Evolutionary conservation across 1,284 basidiomycete genomes (phyloP).

Genomic region (Neotropicomus parvogracilis): DNA sequence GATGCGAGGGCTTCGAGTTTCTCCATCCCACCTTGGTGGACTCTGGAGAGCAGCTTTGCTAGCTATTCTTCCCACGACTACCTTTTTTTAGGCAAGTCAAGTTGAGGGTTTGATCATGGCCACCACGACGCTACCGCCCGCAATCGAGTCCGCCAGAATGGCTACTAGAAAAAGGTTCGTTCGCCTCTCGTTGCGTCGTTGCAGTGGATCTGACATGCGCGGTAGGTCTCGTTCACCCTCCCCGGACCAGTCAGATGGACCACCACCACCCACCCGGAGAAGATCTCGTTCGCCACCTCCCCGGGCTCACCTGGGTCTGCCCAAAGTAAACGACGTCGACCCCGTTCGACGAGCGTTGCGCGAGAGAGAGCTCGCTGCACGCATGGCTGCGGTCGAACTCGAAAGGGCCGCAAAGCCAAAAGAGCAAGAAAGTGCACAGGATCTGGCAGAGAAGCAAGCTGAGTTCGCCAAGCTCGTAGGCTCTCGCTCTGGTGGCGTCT

Average conservation of each 20-base stretch:
- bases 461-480: slow-evolving; percentile 80
- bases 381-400: slow-evolving; percentile 71
- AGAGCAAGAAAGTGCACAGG: slow-evolving; percentile 44
- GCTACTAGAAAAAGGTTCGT: slow-evolving; percentile 27
- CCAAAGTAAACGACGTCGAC: slow-evolving; percentile 71
- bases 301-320: slow-evolving; percentile 41
- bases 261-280: slow-evolving; percentile 59
- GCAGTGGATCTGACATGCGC: not conserved
- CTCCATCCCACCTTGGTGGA: slow-evolving; percentile 39
- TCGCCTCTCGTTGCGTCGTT: not conserved
- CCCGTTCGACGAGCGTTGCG: slow-evolving; percentile 72
- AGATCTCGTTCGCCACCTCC: slow-evolving; percentile 58
- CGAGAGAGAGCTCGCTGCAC: slow-evolving; percentile 72
- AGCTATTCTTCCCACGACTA: slow-evolving; percentile 16
- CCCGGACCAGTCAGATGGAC: slow-evolving; percentile 42
- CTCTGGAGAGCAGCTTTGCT: no score
- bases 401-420: slow-evolving; percentile 53
- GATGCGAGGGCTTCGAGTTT: slow-evolving; percentile 48
- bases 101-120: no score
- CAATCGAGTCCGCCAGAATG: slow-evolving; percentile 13
- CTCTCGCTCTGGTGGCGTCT: slow-evolving; percentile 89
- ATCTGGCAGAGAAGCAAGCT: slow-evolving; percentile 60
- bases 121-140: slow-evolving; percentile 23
- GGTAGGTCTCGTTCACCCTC: slow-evolving; percentile 58
- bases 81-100: no score